Percentiles rank a stretch among this genome's conserved stretches.
phyloP scores from a whole-genome alignment of 2,329 filamentous ascomycete species.

The Botrytis elliptica region DNA sequence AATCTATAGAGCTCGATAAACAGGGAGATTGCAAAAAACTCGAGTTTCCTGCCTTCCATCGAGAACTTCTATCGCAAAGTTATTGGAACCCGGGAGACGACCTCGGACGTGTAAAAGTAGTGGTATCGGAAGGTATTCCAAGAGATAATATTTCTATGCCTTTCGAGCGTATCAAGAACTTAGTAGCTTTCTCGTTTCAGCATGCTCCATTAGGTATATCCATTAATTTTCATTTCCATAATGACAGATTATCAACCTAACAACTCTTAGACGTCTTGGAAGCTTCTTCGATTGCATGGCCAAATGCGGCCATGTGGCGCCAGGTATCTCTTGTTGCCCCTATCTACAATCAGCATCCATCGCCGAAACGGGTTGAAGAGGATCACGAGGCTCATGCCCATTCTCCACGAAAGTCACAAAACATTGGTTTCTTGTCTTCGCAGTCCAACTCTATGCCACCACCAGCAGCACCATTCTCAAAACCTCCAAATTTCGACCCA shows the following conservation, averaged over 20 bases:
- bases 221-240: not conserved
- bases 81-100: conserved; percentile 72
- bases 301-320: conserved; percentile 69
- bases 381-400: conserved; percentile 59
- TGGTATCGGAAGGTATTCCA: conserved; percentile 71
- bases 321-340: conserved; percentile 44
- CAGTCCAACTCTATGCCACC: conserved; percentile 21
- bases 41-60: conserved; percentile 70
- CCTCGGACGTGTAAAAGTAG: conserved; percentile 71
- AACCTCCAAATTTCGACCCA: conserved; percentile 42
- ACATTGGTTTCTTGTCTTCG: conserved; percentile 30
- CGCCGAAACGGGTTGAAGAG: conserved; percentile 44
- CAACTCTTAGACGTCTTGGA: conserved; percentile 64
- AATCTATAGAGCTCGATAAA: conserved; percentile 35
- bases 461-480: conserved; percentile 30
- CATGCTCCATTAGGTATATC: conserved; percentile 72
- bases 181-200: conserved; percentile 79
- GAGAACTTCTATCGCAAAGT: conserved; percentile 64
- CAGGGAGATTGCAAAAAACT: conserved; percentile 59
- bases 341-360: conserved; percentile 31
- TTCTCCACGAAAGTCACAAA: conserved; percentile 49
- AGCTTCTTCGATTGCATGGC: conserved; percentile 74
- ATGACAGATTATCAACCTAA: conserved; percentile 2
- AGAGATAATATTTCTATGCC: conserved; percentile 50
- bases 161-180: conserved; percentile 67